Conservation (phyloP, 1,284 basidiomycete species). For the Tranzscheliella williamsii region DNA sequence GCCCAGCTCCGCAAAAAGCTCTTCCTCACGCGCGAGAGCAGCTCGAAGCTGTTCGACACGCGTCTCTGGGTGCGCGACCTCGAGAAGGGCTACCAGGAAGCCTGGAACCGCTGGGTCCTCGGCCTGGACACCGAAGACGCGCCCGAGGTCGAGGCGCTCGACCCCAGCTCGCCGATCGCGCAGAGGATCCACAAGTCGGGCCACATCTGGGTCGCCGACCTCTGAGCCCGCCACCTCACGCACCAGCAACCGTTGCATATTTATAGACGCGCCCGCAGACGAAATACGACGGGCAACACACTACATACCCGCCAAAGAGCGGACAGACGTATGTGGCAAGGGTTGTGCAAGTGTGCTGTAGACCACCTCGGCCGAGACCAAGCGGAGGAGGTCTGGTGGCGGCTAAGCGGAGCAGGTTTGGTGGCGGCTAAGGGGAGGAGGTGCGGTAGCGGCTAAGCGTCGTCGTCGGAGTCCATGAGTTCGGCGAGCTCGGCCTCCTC, state of each 20-base stretch:
- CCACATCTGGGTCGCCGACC: conserved; percentile 42
- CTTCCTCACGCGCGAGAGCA: conserved; percentile 65
- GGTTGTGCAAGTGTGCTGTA: too few relatives aligned
- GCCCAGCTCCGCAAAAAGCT: conserved; percentile 54
- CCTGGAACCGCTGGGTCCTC: conserved; percentile 68
- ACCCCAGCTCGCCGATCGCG: neutral
- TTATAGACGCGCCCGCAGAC: too few relatives aligned
- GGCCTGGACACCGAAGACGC: conserved; percentile 65
- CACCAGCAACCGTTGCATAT: too few relatives aligned
- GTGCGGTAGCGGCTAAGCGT: too few relatives aligned
- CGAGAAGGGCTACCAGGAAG: conserved; percentile 66
- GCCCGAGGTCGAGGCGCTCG: conserved; percentile 58
- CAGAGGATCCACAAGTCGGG: conserved; percentile 10
- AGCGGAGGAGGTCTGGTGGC: too few relatives aligned
- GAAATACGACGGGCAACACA: too few relatives aligned
- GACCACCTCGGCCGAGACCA: too few relatives aligned
- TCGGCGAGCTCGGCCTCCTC: conserved; percentile 52
- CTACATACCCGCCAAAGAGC: too few relatives aligned
- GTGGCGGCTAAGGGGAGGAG: too few relatives aligned
- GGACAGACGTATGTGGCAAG: too few relatives aligned
- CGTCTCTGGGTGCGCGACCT: conserved; percentile 67
- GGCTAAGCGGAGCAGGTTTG: too few relatives aligned
- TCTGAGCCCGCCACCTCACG: conserved; percentile 3
- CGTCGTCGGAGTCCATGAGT: conserved; percentile 26
- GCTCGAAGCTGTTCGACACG: conserved; percentile 68